Evolutionary conservation across 2,329 filamentous ascomycete genomes (phyloP).

Genomic region (Epichloe sibirici): DNA sequence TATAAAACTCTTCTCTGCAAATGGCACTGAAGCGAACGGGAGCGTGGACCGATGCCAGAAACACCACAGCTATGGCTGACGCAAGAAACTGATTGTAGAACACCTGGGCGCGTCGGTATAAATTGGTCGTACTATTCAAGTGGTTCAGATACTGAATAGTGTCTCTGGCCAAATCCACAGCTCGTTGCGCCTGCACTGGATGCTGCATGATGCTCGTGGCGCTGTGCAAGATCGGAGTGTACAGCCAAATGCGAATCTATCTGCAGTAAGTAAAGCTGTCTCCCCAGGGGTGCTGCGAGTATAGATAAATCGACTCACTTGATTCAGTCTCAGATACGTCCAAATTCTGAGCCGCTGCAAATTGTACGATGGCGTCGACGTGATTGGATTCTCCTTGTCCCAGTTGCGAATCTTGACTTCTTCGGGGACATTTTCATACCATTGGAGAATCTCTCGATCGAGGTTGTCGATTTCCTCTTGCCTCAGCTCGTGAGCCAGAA

Average conservation of each 20-base stretch:
- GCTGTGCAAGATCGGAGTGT: slow-evolving; percentile 77
- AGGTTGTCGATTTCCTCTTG: slow-evolving; percentile 67
- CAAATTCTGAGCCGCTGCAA: slow-evolving; percentile 67
- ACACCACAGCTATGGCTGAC: slow-evolving; percentile 62
- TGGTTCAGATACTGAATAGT: slow-evolving; percentile 60
- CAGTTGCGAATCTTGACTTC: slow-evolving; percentile 48
- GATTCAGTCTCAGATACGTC: slow-evolving; percentile 76
- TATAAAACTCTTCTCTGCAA: slow-evolving; percentile 67
- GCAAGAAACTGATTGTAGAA: slow-evolving; percentile 75
- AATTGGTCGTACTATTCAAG: slow-evolving; percentile 58
- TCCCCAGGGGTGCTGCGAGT: neutral
- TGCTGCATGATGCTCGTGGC: slow-evolving; percentile 73
- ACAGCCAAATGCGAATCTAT: slow-evolving; percentile 71
- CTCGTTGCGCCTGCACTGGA: slow-evolving; percentile 58
- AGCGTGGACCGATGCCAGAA: slow-evolving; percentile 64
- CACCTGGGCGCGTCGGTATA: slow-evolving; percentile 60
- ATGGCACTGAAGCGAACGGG: slow-evolving; percentile 56
- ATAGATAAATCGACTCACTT: slow-evolving; percentile 27
- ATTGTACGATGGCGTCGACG: slow-evolving; percentile 47
- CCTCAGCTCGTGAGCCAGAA: slow-evolving; percentile 50
- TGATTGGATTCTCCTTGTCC: slow-evolving; percentile 39
- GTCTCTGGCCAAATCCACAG: slow-evolving; percentile 63
- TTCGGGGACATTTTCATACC: slow-evolving; percentile 67
- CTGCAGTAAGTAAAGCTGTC: neutral
- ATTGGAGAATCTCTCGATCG: slow-evolving; percentile 73